phyloP scores from a whole-genome alignment of 2,329 filamentous ascomycete genomes.

The Nannizziopsis barbatae region DNA sequence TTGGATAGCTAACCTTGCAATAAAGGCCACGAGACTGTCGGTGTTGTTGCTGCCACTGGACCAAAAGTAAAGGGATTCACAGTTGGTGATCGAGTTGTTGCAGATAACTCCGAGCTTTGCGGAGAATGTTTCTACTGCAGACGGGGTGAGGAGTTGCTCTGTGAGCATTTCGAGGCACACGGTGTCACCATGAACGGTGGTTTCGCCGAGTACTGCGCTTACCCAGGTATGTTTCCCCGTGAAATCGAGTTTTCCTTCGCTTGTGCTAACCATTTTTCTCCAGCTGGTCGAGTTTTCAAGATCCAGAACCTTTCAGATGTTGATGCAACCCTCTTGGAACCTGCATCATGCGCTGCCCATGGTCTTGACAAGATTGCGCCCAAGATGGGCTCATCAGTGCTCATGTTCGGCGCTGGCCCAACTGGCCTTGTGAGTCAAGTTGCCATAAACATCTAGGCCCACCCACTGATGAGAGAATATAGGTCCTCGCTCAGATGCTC shows the following conservation, averaged over 20 bases:
- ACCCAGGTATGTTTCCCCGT: constrained; percentile 29
- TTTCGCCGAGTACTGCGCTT: constrained; percentile 58
- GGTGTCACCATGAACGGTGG: constrained; percentile 52
- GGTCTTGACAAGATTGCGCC: constrained; percentile 57
- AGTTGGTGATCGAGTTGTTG: constrained; percentile 53
- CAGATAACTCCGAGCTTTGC: constrained; percentile 49
- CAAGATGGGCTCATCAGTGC: constrained; percentile 52
- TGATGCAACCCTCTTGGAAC: constrained; percentile 57
- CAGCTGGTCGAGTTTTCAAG: constrained; percentile 49
- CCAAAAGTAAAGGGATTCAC: constrained; percentile 49
- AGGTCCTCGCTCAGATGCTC: constrained; percentile 51
- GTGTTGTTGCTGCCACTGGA: constrained; percentile 50
- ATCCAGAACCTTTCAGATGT: constrained; percentile 54
- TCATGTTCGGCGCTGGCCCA: constrained; percentile 57
- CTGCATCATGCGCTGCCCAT: constrained; percentile 57
- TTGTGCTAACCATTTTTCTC: constrained; percentile 14
- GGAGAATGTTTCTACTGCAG: constrained; percentile 64
- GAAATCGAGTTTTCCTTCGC: neutral
- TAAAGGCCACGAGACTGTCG: constrained; percentile 55
- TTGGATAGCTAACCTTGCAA: neutral
- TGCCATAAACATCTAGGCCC: neutral
- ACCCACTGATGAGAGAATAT: neutral
- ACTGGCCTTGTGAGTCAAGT: constrained; percentile 43
- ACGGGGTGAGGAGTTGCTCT: constrained; percentile 55
- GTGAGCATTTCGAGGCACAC: constrained; percentile 57